These are phyloP conservation scores for Pseudopithomyces maydicus DNA, from an alignment of 2,329 filamentous ascomycete species.

Conservation along the genomic window DNA sequence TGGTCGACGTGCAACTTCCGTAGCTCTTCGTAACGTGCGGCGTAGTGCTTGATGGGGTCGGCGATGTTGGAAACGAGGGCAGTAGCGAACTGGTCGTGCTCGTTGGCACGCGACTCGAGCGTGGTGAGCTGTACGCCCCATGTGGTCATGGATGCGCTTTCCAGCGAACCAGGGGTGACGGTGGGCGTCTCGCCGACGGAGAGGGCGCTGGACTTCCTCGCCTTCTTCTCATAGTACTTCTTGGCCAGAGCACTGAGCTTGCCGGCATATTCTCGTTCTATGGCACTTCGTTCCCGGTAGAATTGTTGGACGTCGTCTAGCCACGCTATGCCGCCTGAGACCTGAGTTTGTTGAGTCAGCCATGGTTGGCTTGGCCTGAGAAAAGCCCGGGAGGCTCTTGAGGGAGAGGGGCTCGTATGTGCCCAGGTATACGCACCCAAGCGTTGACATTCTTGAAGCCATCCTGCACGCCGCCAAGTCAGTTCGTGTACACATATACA, in stretches of 20 bases:
- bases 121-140: conserved; percentile 95
- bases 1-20: conserved; percentile 91
- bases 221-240: conserved; percentile 97
- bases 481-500: conserved; percentile 16
- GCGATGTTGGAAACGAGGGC: conserved; percentile 81
- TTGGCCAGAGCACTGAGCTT: conserved; percentile 88
- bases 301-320: conserved; percentile 96
- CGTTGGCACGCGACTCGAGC: conserved; percentile 82
- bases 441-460: conserved; percentile 93
- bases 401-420: not conserved
- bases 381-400: conserved; percentile 12
- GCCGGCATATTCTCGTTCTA: conserved; percentile 95
- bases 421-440: conserved; percentile 65
- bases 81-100: conserved; percentile 84
- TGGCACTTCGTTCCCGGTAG: conserved; percentile 90
- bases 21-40: conserved; percentile 81
- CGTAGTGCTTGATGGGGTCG: conserved; percentile 80
- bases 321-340: conserved; percentile 87
- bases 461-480: conserved; percentile 65
- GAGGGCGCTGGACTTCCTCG: conserved; percentile 81
- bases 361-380: conserved; percentile 10
- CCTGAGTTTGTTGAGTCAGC: conserved; percentile 51
- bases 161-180: conserved; percentile 92
- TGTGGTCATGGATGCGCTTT: conserved; percentile 94
- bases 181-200: conserved; percentile 93